phyloP scores from a whole-genome alignment of 805 yeast species.

The Pichia rugopelliculosa region DNA sequence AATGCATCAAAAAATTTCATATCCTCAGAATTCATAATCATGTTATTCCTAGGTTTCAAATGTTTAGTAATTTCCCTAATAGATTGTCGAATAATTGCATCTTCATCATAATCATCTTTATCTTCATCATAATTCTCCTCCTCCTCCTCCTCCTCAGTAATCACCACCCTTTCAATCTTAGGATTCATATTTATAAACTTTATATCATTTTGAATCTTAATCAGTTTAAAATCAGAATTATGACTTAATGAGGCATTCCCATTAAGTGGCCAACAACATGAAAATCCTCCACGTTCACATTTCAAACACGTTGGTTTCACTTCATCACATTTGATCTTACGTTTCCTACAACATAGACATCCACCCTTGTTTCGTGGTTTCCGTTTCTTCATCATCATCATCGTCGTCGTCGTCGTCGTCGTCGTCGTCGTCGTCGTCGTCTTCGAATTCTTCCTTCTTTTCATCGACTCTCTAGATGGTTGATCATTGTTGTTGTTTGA shows the following conservation, averaged over 20 bases:
- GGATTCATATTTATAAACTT: constrained; percentile 2
- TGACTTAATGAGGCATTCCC: constrained; percentile 14
- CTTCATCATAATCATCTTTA: too few relatives aligned
- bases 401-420: not conserved
- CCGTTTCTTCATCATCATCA: not conserved
- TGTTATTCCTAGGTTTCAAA: not conserved
- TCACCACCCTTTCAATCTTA: not conserved
- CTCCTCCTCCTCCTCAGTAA: too few relatives aligned
- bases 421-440: not conserved
- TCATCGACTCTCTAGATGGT: not conserved
- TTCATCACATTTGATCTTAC: constrained; percentile 23
- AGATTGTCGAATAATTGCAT: constrained; percentile 20
- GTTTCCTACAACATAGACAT: constrained; percentile 23
- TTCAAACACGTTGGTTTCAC: constrained; percentile 15
- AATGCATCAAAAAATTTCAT: constrained; percentile 27
- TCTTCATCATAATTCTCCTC: too few relatives aligned
- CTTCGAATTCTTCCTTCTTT: not conserved
- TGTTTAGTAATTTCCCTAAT: constrained; percentile 4
- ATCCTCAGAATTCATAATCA: not conserved
- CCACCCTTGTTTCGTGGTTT: constrained; percentile 12
- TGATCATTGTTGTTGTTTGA: too few relatives aligned
- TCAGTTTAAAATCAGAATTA: constrained; percentile 12
- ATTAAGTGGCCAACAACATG: constrained; percentile 16
- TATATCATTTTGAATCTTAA: constrained; percentile 4
- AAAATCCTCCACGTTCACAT: constrained; percentile 11